A percentile compares a stretch with the other conserved stretches of the same genome.
Evolutionary conservation across 2,329 filamentous ascomycete species (phyloP).

Genomic region (Zymoseptoria pseudotritici): DNA sequence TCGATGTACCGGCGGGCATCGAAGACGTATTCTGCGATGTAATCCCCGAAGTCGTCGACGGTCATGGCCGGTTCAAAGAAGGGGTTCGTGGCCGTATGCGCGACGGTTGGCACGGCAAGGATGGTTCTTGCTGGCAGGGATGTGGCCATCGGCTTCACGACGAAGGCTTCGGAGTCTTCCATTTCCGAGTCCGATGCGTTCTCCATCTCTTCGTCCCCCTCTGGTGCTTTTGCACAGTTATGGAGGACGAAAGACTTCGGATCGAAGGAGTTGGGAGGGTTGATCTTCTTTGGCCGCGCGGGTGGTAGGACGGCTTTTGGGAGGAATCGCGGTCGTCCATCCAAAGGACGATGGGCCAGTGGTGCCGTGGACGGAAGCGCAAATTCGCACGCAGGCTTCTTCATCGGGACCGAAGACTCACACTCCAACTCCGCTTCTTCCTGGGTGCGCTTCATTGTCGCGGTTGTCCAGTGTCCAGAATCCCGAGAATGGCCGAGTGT

Average conservation of each 20-base stretch:
- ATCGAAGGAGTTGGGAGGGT: no score
- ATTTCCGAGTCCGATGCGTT: no score
- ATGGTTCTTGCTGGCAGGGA: neutral
- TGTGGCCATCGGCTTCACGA: neutral
- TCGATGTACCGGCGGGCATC: neutral
- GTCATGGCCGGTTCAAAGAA: neutral
- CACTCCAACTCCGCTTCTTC: neutral
- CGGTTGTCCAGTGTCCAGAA: no score
- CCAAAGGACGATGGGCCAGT: neutral
- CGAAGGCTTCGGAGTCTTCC: neutral
- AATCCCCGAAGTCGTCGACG: neutral
- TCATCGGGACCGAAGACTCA: neutral
- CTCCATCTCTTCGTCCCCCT: no score
- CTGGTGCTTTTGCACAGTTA: no score
- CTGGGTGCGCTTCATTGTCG: neutral
- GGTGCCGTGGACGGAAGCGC: neutral
- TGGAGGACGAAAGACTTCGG: no score
- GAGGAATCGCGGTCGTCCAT: neutral
- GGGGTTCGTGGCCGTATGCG: neutral
- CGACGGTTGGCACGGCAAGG: neutral
- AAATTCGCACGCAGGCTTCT: neutral
- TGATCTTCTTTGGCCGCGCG: no score
- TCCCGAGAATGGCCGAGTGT: no score
- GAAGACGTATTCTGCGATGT: neutral
- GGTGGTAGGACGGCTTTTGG: neutral